Evolutionary conservation across 352 stramenopile species (phyloP).

Genomic region (Pythium pectinolyticum): DNA sequence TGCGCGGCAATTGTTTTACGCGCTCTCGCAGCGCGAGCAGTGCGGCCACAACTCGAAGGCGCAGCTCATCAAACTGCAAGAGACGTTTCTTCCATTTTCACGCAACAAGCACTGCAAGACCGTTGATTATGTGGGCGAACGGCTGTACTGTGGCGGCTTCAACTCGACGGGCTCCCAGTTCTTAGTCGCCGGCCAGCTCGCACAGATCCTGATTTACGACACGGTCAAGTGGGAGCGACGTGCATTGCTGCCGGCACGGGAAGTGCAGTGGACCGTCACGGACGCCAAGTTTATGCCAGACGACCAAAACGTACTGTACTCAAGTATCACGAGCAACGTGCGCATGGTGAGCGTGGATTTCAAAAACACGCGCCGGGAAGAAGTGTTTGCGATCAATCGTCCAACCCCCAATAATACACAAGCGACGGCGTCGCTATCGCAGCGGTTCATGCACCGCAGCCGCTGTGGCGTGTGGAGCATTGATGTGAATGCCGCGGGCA

Average conservation of each 20-base stretch:
- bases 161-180: constrained; percentile 70
- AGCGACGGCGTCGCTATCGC: too few relatives aligned
- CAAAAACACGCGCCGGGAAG: constrained; percentile 49
- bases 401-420: too few relatives aligned
- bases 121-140: constrained; percentile 64
- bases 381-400: constrained; percentile 51
- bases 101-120: constrained; percentile 75
- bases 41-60: constrained; percentile 57
- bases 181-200: constrained; percentile 64
- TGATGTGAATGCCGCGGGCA: constrained; percentile 72
- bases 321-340: constrained; percentile 81
- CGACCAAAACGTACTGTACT: constrained; percentile 72
- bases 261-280: constrained; percentile 81
- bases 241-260: constrained; percentile 52
- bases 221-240: constrained; percentile 64
- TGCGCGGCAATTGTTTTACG: constrained; percentile 50
- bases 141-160: constrained; percentile 82
- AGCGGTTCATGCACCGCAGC: constrained; percentile 26
- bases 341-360: constrained; percentile 74
- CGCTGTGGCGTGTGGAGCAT: constrained; percentile 81
- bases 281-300: constrained; percentile 83
- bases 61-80: constrained; percentile 69
- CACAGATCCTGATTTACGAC: constrained; percentile 75
- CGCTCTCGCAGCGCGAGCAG: constrained; percentile 67
- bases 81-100: constrained; percentile 81